Conservation (phyloP, 805 yeast species). For the Candida berthetii region DNA sequence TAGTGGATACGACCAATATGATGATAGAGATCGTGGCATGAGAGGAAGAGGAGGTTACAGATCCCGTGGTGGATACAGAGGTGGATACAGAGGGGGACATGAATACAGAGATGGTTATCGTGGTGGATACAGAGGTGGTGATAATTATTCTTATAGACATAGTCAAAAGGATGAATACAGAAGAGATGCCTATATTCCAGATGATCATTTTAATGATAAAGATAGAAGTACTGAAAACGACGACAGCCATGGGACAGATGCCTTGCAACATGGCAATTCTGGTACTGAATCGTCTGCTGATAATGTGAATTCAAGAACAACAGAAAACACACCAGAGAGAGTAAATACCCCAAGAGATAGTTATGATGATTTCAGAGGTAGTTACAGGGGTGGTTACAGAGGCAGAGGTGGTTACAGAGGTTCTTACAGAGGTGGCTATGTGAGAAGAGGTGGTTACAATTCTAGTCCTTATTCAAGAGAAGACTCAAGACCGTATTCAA, state of each 20-base stretch:
- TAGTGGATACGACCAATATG: too few relatives aligned
- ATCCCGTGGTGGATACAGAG: not conserved
- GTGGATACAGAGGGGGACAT: not conserved
- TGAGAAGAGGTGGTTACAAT: conserved; percentile 1
- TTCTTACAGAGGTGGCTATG: conserved; percentile 2
- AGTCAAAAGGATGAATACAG: too few relatives aligned
- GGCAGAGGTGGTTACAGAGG: conserved; percentile 5
- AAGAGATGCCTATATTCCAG: too few relatives aligned
- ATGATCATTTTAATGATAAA: too few relatives aligned
- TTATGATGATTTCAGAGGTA: not conserved
- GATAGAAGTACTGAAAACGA: not conserved
- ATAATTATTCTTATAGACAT: too few relatives aligned
- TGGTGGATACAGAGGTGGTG: not conserved
- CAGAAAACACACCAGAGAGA: not conserved
- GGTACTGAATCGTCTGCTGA: too few relatives aligned
- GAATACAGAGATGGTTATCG: not conserved
- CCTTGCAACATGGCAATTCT: too few relatives aligned
- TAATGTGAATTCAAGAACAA: too few relatives aligned
- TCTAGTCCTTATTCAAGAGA: not conserved
- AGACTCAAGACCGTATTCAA: not conserved
- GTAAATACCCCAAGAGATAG: not conserved
- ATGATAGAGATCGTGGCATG: not conserved
- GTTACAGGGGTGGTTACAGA: not conserved
- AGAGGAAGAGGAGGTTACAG: not conserved
- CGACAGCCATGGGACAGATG: too few relatives aligned